These are phyloP conservation scores for Phytomonas francai DNA, from an alignment of 208 protist species.

Conservation along the genomic window DNA sequence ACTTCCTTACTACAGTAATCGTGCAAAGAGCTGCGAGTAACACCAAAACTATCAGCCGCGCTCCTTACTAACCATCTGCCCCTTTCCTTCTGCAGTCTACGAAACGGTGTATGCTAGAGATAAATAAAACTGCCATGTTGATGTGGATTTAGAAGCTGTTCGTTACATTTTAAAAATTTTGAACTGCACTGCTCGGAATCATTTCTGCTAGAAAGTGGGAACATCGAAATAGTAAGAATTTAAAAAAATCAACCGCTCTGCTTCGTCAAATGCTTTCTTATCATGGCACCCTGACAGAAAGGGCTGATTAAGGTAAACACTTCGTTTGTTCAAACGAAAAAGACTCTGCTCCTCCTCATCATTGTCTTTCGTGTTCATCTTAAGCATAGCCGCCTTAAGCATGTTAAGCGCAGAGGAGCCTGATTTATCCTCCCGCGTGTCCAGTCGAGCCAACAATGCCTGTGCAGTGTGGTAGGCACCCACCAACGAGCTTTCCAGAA, in stretches of 20 bases:
- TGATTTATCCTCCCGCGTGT: not conserved
- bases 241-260: not conserved
- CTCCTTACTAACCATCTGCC: not conserved
- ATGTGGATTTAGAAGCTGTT: not conserved
- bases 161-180: not conserved
- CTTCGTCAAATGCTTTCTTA: not conserved
- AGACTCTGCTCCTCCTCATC: not conserved
- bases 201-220: not conserved
- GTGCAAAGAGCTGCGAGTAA: not conserved
- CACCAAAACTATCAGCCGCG: not conserved
- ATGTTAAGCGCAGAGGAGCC: not conserved
- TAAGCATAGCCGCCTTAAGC: not conserved
- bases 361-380: not conserved
- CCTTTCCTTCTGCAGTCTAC: not conserved
- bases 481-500: constrained; percentile 54
- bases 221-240: constrained; percentile 5
- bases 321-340: not conserved
- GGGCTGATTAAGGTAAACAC: not conserved
- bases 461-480: constrained; percentile 34
- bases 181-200: not conserved
- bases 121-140: not conserved
- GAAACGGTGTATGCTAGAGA: not conserved
- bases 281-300: not conserved
- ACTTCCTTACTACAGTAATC: not conserved
- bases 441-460: constrained; percentile 27